These are phyloP conservation scores for Lactifluus subvellereus DNA, from an alignment of 768 basidiomycete species.

Conservation along the genomic window DNA sequence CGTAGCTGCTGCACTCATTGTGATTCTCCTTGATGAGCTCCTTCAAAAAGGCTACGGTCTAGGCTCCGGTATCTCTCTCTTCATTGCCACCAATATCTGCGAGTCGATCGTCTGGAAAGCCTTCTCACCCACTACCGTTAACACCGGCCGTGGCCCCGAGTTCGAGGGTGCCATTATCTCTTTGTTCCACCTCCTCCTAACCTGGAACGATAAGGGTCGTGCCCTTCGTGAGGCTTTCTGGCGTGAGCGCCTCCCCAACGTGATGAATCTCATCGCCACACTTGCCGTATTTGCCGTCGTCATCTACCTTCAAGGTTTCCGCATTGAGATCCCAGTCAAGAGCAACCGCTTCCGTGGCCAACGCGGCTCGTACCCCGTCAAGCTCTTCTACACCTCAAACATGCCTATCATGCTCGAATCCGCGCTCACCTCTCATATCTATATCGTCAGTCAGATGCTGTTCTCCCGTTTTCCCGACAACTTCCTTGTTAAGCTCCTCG, in stretches of 20 bases:
- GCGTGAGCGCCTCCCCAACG: slow-evolving; percentile 92
- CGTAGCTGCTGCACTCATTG: slow-evolving; percentile 88
- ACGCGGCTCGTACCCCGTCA: slow-evolving; percentile 91
- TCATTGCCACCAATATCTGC: slow-evolving; percentile 99
- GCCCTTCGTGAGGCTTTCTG: slow-evolving; percentile 98
- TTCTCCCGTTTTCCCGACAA: slow-evolving; percentile 86
- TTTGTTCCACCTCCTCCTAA: slow-evolving; percentile 95
- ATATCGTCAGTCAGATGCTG: slow-evolving; percentile 96
- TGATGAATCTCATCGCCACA: slow-evolving; percentile 96
- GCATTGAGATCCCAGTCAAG: slow-evolving; percentile 98
- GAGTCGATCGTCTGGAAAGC: slow-evolving; percentile 99
- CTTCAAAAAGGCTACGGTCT: slow-evolving; percentile 99
- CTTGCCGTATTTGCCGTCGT: slow-evolving; percentile 88
- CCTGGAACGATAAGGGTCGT: slow-evolving; percentile 97
- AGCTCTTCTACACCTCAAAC: slow-evolving; percentile 98
- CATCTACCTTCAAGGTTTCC: slow-evolving; percentile 98
- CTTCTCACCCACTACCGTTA: slow-evolving; percentile 95
- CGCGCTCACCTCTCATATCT: slow-evolving; percentile 89
- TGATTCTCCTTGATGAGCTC: slow-evolving; percentile 96
- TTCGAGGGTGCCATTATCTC: slow-evolving; percentile 97
- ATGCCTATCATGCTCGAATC: slow-evolving; percentile 99
- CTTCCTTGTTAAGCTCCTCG: slow-evolving; percentile 82
- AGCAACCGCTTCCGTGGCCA: slow-evolving; percentile 95
- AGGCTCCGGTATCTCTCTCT: slow-evolving; percentile 96
- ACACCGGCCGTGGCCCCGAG: slow-evolving; percentile 96